Base-by-base conservation (phyloP, 805 yeast species). In the Candida easanensis region DNA sequence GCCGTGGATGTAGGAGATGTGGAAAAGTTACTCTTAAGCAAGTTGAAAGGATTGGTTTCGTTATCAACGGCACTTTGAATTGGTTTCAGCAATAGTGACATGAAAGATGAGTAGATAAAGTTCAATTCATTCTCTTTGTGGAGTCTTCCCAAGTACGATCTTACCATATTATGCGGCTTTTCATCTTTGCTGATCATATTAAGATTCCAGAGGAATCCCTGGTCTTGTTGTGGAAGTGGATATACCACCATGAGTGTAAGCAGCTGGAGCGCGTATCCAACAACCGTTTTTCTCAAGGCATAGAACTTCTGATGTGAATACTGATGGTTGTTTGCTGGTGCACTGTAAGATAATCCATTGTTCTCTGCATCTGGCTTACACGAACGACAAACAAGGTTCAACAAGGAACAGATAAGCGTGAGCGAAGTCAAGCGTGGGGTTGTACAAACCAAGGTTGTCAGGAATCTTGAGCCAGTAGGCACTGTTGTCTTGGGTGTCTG, bases 371-470 rank as follows among this genome's bases (percentile, higher is more conserved):
- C 57, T 9, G 67, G 51, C 13, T 61, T 53, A 33, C 79, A 71
- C 14, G 79, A 68, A 25, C 87, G 67, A 50, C 85, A 77, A 1
- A 74, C 64, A 5, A 77, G 58, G 60, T 90, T 91, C 10, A 87
- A 56, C 15, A 88, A 64, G 3, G 96, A 86, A 51, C 89, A 82
- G 3, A 85, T 73, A 43, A 76, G 69, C 19, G 77, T 74, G 38
- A 72, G 59, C 25, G 70, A 60, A 49, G 72, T 62, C 57, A 69
- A 76, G 5, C 78, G 83, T 33, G 36, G 14, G 8, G 70, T 64
- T 5, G 69, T 66, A 13, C 76, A 64, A 33, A 76, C 82, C 39
- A 82, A 63, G 6, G 74, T 69, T 0, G 85, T 74, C 35, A 84
- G 57, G 57, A 77, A 86, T 38, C 77, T 70, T 26, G 88, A 79